Base-by-base conservation (phyloP, 768 basidiomycete genomes). In the Suillus americanus region DNA sequence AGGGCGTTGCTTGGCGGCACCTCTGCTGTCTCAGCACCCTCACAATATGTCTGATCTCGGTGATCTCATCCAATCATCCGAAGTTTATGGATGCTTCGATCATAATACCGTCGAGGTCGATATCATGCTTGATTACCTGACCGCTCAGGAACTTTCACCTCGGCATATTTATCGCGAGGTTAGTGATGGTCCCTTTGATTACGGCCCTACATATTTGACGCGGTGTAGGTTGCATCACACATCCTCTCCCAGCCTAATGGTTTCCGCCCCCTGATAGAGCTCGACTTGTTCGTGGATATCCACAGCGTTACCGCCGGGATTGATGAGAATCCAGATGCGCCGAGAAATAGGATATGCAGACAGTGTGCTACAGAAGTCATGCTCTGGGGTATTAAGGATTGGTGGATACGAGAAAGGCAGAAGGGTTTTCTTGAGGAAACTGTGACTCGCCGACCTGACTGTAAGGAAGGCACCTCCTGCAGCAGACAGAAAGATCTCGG, bases 61-160 rank as follows among this genome's bases (percentile, higher is more conserved):
- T n/a, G 93, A 95, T 73, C 80, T 95, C 57, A 88, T 95, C 46
- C 86, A 90, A 73, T 90, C 89, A 33, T 74, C 86, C 1, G 88
- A 90, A 64, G 74, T 84, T n/a, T 95, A 94, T 66, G 93, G 93
- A 37, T 89, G 85, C 68, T 95, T 95, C 72, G 84, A 88, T 67
- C 82, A 83, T 66, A 94, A 95, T 71, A 84, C 82, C 0, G 83
- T 91, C 28, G 93, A 95, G 74, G 91, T 92, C 35, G 93, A 94
- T 40, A 85, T 91, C 64, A 85, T 95, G 85, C 78, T 95, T 50
- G 93, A 95, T 73, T 93, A 94, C 74, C 75, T 94, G 51, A 83
- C 85, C 16, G 80, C 81, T 18, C 84, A 88, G 65, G 74, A 83
- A 63, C 74, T 92, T 40, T 85, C 83, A 10, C 90, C 92, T 13